phyloP scores from a whole-genome alignment of 176 grass and related monocot species.

The Chloris gayana region DNA sequence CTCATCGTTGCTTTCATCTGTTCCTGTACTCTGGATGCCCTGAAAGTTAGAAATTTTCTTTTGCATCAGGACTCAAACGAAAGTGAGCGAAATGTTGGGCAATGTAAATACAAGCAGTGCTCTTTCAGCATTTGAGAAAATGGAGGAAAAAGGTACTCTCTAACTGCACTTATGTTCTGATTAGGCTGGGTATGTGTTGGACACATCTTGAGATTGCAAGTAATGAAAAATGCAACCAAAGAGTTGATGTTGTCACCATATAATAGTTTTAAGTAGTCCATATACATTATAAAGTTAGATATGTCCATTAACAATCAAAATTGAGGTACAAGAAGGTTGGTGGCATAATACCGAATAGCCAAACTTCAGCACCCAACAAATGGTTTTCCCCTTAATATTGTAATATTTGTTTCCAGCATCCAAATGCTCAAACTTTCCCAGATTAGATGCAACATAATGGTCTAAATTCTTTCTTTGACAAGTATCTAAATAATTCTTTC shows the following conservation, averaged over 20 bases:
- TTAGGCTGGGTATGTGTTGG: background rate
- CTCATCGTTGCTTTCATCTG: conserved; percentile 13
- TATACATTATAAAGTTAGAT: background rate
- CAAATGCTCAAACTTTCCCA: background rate
- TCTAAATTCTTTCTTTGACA: background rate
- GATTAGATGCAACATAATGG: background rate
- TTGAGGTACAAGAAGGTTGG: background rate
- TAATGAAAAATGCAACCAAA: background rate
- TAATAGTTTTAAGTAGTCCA: background rate
- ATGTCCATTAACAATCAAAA: background rate
- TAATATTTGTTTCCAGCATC: background rate
- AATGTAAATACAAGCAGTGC: conserved; percentile 95
- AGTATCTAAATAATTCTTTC: background rate
- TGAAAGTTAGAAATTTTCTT: conserved; percentile 3
- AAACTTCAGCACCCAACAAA: background rate
- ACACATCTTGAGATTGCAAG: conserved; percentile 23
- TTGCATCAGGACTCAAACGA: conserved; percentile 81
- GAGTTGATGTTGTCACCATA: background rate
- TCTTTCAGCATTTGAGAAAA: conserved; percentile 99
- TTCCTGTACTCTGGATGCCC: conserved; percentile 10
- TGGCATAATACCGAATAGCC: conserved; percentile 1
- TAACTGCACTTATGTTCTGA: background rate
- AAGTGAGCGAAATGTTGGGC: conserved; percentile 99
- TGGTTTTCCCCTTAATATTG: background rate
- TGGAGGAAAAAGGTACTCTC: conserved; percentile 95